These are phyloP conservation scores for Phytophthora uliginosa DNA, from an alignment of 352 stramenopile species.

Conservation along the genomic window DNA sequence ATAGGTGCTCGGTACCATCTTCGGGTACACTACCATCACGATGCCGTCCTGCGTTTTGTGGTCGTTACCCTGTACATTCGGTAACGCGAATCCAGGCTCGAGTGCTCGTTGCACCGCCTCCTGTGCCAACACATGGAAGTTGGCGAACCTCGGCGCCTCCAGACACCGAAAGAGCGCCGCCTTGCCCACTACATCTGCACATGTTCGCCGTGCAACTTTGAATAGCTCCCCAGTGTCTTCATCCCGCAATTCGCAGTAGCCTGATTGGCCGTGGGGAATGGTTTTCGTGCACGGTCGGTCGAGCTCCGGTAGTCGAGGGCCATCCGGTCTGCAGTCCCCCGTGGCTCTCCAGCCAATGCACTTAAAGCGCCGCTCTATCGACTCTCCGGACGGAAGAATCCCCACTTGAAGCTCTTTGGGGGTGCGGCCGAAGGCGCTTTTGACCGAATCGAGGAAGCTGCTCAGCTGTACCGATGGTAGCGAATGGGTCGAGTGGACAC, in stretches of 20 bases:
- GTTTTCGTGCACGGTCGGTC: constrained; percentile 31
- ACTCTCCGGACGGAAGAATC: constrained; percentile 5
- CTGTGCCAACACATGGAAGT: constrained; percentile 34
- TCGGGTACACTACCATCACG: constrained; percentile 64
- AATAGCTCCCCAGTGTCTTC: constrained; percentile 34
- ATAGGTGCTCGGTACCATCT: constrained; percentile 49
- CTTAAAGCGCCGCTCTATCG: constrained; percentile 12
- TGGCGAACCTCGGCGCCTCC: constrained; percentile 48
- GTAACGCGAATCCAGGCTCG: constrained; percentile 13
- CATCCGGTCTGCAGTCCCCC: constrained; percentile 18
- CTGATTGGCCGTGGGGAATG: constrained; percentile 33
- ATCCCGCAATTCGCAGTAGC: constrained; percentile 59
- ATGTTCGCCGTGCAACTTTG: constrained; percentile 38
- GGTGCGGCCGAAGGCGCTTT: constrained; percentile 5
- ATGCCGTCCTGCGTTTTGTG: constrained; percentile 33
- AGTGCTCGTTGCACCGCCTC: constrained; percentile 11
- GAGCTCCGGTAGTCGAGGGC: constrained; percentile 17
- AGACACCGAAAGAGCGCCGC: constrained; percentile 47
- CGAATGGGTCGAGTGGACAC: constrained; percentile 1
- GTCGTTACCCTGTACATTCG: not conserved
- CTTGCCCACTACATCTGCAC: constrained; percentile 32
- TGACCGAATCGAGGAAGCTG: constrained; percentile 14
- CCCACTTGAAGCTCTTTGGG: constrained; percentile 15
- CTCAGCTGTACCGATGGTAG: not conserved
- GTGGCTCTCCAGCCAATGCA: constrained; percentile 38